phyloP scores from a whole-genome alignment of 2,329 filamentous ascomycete genomes.

The Microsporum ferrugineum region DNA sequence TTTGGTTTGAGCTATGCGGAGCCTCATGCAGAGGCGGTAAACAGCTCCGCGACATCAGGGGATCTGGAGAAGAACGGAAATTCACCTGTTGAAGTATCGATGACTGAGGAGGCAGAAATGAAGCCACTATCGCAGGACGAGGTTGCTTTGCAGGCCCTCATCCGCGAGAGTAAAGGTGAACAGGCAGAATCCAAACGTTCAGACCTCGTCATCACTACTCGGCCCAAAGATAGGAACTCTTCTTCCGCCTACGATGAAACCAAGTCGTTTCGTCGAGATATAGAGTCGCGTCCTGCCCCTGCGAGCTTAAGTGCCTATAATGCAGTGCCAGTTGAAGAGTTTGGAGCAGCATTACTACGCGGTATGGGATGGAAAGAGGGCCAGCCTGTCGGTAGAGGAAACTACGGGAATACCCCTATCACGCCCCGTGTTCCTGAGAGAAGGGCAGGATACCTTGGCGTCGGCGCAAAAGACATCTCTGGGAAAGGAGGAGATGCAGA shows the following conservation, averaged over 20 bases:
- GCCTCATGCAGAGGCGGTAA: slow-evolving; percentile 18
- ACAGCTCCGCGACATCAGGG: slow-evolving; percentile 6
- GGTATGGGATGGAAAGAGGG: slow-evolving; percentile 91
- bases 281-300: slow-evolving; percentile 59
- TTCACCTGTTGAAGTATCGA: slow-evolving; percentile 3
- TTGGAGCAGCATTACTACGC: slow-evolving; percentile 76
- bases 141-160: slow-evolving; percentile 54
- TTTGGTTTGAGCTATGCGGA: slow-evolving; percentile 45
- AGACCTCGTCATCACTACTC: slow-evolving; percentile 44
- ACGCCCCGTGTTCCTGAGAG: slow-evolving; percentile 57
- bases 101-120: slow-evolving; percentile 15
- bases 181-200: slow-evolving; percentile 23
- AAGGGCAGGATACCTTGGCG: slow-evolving; percentile 69
- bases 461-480: slow-evolving; percentile 71
- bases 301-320: slow-evolving; percentile 76
- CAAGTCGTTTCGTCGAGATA: slow-evolving; percentile 59
- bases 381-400: slow-evolving; percentile 46
- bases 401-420: slow-evolving; percentile 36
- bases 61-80: slow-evolving; percentile 23
- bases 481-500: slow-evolving; percentile 40
- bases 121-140: slow-evolving; percentile 47
- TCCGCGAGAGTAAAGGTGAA: slow-evolving; percentile 43
- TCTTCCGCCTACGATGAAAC: slow-evolving; percentile 26
- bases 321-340: slow-evolving; percentile 84
- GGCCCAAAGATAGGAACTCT: slow-evolving; percentile 19